Evolutionary conservation across 2,329 filamentous ascomycete genomes (phyloP), one percentile per base, ranked within the genome.

Genomic region (Kalmusia sp.): DNA sequence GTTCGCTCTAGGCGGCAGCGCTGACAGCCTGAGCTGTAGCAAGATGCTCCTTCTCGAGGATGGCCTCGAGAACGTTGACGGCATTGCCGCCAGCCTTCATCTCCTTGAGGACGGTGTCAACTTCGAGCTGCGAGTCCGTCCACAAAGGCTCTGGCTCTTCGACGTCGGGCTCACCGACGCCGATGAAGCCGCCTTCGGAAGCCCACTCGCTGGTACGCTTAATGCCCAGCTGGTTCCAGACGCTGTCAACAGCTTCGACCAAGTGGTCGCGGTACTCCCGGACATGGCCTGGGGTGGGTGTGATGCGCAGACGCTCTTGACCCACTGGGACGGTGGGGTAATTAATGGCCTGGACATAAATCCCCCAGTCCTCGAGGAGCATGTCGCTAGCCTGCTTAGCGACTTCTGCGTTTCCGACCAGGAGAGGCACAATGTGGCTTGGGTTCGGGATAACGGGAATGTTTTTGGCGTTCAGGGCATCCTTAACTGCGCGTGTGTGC

Each of bases 281-380:
- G 50, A 85, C 86, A 75, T 99, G 95, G 37, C 95, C 95, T 0
- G 95, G 95, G 1, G 95, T 99, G 0, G 95, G 95, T 1, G 95
- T 99, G 75, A 99, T 92, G 62, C 95, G 90, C 51, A 99, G 88
- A 53, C 95, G 88, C 77, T 99, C 95, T 80, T 99, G 93, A n/a
- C 95, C 95, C 6, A 96, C 92, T 2, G 95, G 95, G 2, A 99
- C 95, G 46, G 95, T 99, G 2, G 95, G 95, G 78, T 98, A 98
- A 80, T 99, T 99, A 84, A 99, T 98, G 50, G 92, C 92, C 79
- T 99, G 95, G 22, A 99, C 95, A 73, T 99, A 99, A 72, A 99
- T 97, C 57, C 87, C 86, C 80, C 96, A 90, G 63, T 96, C 89
- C 63, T 90, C 87, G 12, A 99, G 84, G 19, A 99, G 86, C 80